Evolutionary conservation across 192 early-diverging fungal species (phyloP), one percentile per base, ranked within the genome.

Genomic region (Backusella psychrophila): DNA sequence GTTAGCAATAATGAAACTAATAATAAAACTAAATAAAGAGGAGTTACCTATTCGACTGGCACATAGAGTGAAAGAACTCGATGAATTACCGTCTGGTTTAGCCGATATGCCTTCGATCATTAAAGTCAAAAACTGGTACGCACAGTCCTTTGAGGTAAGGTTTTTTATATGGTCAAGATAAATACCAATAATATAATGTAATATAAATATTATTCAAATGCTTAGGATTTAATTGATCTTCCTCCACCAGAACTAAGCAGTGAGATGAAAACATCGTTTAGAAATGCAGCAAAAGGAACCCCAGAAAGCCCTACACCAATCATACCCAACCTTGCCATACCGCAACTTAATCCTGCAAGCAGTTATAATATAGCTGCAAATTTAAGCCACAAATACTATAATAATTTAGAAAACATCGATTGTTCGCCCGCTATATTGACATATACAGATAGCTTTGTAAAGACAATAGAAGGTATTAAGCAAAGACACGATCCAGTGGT

Each of bases 1-100:
- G 1, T 17, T 35, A 26, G 3, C 1, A 59, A 14, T 14, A 38
- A 17, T 35, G 11, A 39, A 19, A 63, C 26, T 9, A 35, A 41
- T 33, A 15, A 53, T 7, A 26, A 21, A 34, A 72, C 38, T 39
- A 11, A 2, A 39, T 39, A 11, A 71, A 73, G 93, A 94, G 85
- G 97, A 98, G 82, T 85, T 98, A 36, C 97, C 96, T 19, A 94
- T 98, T 74, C 92, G 97, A 6, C 80, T 98, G 17, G 95, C 97
- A 0, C 95, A 96, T 74, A 89, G 97, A 38, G 96, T 97, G 36
- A 96, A 97, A 36, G 97, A 98, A 83, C 89, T 98, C 44, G 97
- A 98, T 66, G 89, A 91, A 71, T 82, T 98, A 34, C 97, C 97
- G 0, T 87, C 94, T 66, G 90, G 90, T 68, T 87, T 98, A 52